Base-by-base conservation (phyloP, 306 rosid genomes). In the Malus fusca region DNA sequence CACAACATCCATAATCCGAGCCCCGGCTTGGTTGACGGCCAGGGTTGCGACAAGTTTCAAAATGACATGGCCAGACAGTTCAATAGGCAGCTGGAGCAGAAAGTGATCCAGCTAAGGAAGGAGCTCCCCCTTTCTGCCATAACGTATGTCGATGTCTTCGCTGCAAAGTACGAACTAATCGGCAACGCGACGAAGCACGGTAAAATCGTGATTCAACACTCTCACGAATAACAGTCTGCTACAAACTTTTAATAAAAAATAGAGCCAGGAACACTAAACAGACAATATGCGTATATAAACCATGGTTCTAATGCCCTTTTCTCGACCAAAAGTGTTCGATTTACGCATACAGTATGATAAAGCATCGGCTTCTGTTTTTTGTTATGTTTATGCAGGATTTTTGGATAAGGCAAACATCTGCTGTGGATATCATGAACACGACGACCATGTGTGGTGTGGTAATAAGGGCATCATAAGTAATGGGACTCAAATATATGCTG, bases 341-440 rank as follows among this genome's bases (percentile, higher is more conserved):
- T 10, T 42, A 42, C 10, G 44, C 44, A 10, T 10, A 9, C 3
- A 51, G 3, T 51, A 51, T 52, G 7, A 17, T 28, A 10, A 0
- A 42, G 44, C 44, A 42, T 42, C 44, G 9, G 12, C 11, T 42
- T 42, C 42, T 42, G 44, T 42, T 42, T 42, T 10, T 42, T 42
- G 52, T 19, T 11, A 56, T 56, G 8, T 26, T 25, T 71, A 25
- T 79, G 82, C 81, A 93, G 97, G 98, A 21, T 93, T 93, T 67
- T 75, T 78, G 17, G 89, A 86, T 3, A 86, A 84, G 43, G 74
- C 23, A 19, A 51, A 64, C 14, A 89, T 93, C 15, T 90, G 98
- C 65, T 93, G 98, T 79, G 98, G 98, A 56, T 87, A 81, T 64
- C 95, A 89, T 58, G 86, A 89, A 72, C 79, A 75, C 55, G 81